These are phyloP conservation scores for Mycothermus thermophilus DNA, from an alignment of 495 filamentous ascomycete species.

Conservation along the genomic window DNA sequence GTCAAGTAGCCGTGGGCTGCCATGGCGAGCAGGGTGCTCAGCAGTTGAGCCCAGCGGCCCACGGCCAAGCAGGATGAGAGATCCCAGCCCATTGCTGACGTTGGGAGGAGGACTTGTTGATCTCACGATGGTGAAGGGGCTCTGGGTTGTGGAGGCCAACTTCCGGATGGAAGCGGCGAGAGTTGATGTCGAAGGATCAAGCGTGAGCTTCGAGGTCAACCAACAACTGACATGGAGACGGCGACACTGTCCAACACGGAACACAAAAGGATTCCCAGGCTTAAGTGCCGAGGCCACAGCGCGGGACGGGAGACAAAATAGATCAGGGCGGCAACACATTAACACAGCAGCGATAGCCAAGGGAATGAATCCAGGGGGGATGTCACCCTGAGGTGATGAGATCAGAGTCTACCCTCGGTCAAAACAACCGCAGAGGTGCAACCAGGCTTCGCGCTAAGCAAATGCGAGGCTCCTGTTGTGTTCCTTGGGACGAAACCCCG, in stretches of 20 bases:
- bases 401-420: too few species aligned
- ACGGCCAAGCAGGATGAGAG: conserved; percentile 22
- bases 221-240: not conserved
- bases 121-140: too few species aligned
- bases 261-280: not conserved
- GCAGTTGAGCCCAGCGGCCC: conserved; percentile 19
- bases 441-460: too few species aligned
- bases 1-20: conserved; percentile 27
- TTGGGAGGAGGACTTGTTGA: not conserved
- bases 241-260: not conserved
- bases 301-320: too few species aligned
- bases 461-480: too few species aligned
- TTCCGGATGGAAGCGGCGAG: conserved; percentile 7
- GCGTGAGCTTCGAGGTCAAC: not conserved
- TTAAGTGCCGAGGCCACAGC: too few species aligned
- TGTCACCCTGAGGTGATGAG: too few species aligned
- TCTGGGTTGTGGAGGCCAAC: not conserved
- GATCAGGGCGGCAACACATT: too few species aligned
- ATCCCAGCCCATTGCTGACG: conserved; percentile 19
- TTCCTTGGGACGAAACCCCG: too few species aligned
- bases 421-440: too few species aligned
- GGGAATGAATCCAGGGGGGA: too few species aligned
- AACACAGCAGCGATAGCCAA: too few species aligned
- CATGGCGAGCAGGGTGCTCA: conserved; percentile 14
- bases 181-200: not conserved